These are phyloP conservation scores for Ulota crispa DNA, from an alignment of 225 moss, liverwort and hornwort genomes.

Conservation along the genomic window DNA sequence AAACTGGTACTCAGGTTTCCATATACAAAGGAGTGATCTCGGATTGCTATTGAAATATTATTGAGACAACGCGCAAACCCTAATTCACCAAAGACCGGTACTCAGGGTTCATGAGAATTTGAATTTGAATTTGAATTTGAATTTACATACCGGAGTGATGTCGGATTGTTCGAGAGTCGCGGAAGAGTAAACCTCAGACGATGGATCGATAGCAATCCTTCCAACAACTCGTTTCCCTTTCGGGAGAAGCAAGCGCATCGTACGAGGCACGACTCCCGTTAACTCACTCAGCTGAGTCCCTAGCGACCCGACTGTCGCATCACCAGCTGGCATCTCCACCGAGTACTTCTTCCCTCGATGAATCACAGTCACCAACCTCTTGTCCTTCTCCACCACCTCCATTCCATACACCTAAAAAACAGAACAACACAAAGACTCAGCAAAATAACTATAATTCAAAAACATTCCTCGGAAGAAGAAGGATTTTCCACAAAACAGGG, in stretches of 20 bases:
- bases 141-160: slow-evolving; percentile 51
- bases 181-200: slow-evolving; percentile 53
- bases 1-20: too few relatives aligned
- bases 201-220: slow-evolving; percentile 38
- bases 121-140: too few relatives aligned
- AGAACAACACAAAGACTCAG: background rate
- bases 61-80: too few relatives aligned
- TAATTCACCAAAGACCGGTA: too few relatives aligned
- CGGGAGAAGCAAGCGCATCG: slow-evolving; percentile 73
- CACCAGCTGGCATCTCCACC: slow-evolving; percentile 35
- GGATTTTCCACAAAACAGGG: background rate
- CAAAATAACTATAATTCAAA: background rate
- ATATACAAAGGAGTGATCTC: slow-evolving; percentile 23
- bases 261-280: slow-evolving; percentile 75
- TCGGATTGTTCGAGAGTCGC: slow-evolving; percentile 45
- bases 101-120: too few relatives aligned
- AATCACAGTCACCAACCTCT: slow-evolving; percentile 45
- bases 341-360: slow-evolving; percentile 50
- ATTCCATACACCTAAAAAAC: slow-evolving; percentile 5
- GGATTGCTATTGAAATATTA: background rate
- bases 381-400: slow-evolving; percentile 53
- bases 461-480: background rate
- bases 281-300: slow-evolving; percentile 67
- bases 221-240: slow-evolving; percentile 29
- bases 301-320: slow-evolving; percentile 63